Evolutionary conservation across 164 flowering plant species (phyloP), one percentile per base, ranked within the genome.

Genomic region (Tetrastigma voinierianum): DNA sequence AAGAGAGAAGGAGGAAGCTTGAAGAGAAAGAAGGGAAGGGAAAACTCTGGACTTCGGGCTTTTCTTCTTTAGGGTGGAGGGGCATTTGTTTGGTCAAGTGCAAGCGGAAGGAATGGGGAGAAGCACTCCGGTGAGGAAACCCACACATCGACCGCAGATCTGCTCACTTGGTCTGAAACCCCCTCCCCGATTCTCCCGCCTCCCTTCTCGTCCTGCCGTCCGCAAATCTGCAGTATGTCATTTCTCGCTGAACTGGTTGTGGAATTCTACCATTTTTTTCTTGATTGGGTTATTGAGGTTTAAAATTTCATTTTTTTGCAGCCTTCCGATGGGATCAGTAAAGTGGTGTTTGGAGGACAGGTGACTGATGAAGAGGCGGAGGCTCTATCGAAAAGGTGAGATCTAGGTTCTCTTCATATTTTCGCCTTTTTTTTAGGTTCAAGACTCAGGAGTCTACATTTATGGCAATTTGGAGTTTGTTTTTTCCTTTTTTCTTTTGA

Each of bases 101-200:
- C 40, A 32, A 32, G 20, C 16, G 9, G n/a, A n/a, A 51, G n/a
- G 25, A 69, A 89, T 92, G 96, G 93, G 88, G 78, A 84, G 86
- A 64, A 70, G 47, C 62, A 88, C 87, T 12, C 96, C 97, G 51
- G 96, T 87, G 81, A 86, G 98, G 76, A 93, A 90, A 66, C 88
- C 97, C 93, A 93, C 89, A 82, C 96, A 4, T 86, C 93, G 44
- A 94, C 98, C 1, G 89, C 98, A 75, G 98, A 91, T 91, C 95
- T 94, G 70, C 90, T 94, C 70, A 76, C 82, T 3, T 94, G 98
- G 98, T 75, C 96, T n/a, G 98, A 90, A 67, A 78, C 67, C 66
- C 90, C 96, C 1, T 68, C 78, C 2, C 77, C 7, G 86, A 75
- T 57, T 71, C 85, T 7, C 75, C 86, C 8, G 70, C 83, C 18